These are phyloP conservation scores for Imleria badia DNA, from an alignment of 768 basidiomycete species.

Conservation along the genomic window DNA sequence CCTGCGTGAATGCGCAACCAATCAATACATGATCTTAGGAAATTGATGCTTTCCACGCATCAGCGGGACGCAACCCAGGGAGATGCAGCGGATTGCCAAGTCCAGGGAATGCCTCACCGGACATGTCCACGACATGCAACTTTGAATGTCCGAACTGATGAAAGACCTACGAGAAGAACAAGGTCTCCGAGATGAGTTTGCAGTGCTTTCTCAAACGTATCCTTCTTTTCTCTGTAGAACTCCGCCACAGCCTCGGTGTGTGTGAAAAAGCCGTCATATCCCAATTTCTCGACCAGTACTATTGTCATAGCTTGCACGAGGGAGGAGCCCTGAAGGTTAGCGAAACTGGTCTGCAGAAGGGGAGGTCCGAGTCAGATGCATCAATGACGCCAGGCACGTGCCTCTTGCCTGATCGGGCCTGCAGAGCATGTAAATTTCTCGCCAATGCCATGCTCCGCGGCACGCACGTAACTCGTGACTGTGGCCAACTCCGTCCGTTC, in stretches of 20 bases:
- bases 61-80: slow-evolving; percentile 1
- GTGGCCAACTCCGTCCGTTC: too few relatives aligned
- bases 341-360: slow-evolving; percentile 52
- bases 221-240: slow-evolving; percentile 72
- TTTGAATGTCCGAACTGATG: slow-evolving; percentile 9
- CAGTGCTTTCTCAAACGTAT: slow-evolving; percentile 77
- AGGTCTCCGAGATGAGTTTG: slow-evolving; percentile 73
- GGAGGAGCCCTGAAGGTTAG: slow-evolving; percentile 66
- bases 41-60: slow-evolving; percentile 4
- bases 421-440: slow-evolving; percentile 16
- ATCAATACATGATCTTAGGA: slow-evolving; percentile 20
- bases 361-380: slow-evolving; percentile 10
- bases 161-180: slow-evolving; percentile 74
- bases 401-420: too few relatives aligned
- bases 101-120: slow-evolving; percentile 1
- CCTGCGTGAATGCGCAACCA: slow-evolving; percentile 39
- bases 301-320: slow-evolving; percentile 63
- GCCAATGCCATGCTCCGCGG: too few relatives aligned
- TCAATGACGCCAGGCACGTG: slow-evolving; percentile 11
- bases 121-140: slow-evolving; percentile 4
- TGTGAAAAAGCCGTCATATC: slow-evolving; percentile 66
- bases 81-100: not conserved
- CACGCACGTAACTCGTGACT: too few relatives aligned
- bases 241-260: slow-evolving; percentile 68
- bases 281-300: slow-evolving; percentile 67